Base-by-base conservation (phyloP, 2,329 filamentous ascomycete species). In the Cytospora paraplurivora region DNA sequence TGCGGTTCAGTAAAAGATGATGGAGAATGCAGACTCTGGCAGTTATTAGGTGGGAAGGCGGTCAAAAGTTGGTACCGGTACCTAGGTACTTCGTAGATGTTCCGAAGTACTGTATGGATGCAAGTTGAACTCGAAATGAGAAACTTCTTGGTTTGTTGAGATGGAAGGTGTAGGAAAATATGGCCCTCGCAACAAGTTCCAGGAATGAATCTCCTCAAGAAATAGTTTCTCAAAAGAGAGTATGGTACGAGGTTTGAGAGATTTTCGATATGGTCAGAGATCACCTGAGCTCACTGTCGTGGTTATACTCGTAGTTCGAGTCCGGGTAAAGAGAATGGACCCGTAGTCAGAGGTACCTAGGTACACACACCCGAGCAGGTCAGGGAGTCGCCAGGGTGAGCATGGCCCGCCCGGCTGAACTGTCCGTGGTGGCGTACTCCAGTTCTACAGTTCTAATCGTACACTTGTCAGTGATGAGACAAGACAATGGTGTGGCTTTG, bases 11-110 rank as follows among this genome's bases (percentile, higher is more conserved):
- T 55, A 33, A 34, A 49, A 35, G 51, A 17, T 44, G 51, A 61
- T 21, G 59, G 34, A 38, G 59, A 19, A n/a, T 50, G 33, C 59
- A 61, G 59, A 53, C 37, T 37, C 51, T 55, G 51, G 32, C 37
- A 55, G 41, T 38, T 38, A 61, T 38, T 38, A 61, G 51, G 38
- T 55, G 55, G 51, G 59, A 53, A 61, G 59, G 59, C 59, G 59
- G 59, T 61, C 59, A 61, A 53, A n/a, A 49, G 38, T 50, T 51
- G 59, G 52, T 55, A 44, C 41, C 27, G 27, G n/a, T 44, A 47
- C 44, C 44, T 10, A 19, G 44, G 44, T 47, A 47, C 44, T 47
- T 19, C n/a, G 11, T 12, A 17, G 15, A 13, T 27, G 12, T 41
- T 15, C 35, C 35, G 35, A 37, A 2, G 35, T 10, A 6, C 8